These are phyloP conservation scores for Schizochytrium sp. DNA, from an alignment of 108 stramenopile genomes.

Conservation along the genomic window DNA sequence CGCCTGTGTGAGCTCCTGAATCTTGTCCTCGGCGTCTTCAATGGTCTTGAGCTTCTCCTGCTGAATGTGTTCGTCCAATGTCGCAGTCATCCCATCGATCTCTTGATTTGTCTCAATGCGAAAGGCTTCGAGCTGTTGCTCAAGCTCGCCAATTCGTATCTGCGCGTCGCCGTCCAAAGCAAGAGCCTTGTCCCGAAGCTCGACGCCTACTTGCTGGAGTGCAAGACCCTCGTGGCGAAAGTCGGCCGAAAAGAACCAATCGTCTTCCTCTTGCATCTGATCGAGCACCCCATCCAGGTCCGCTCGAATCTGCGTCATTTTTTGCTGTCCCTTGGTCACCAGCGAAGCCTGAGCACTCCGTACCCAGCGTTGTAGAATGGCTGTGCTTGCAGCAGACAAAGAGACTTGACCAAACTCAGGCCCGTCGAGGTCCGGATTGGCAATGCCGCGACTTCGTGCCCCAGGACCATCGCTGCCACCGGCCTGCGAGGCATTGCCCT, in stretches of 20 bases:
- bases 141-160: neutral
- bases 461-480: neutral
- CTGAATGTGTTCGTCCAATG: slow-evolving; percentile 40
- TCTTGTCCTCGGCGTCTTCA: slow-evolving; percentile 26
- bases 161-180: neutral
- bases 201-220: neutral
- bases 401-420: slow-evolving; percentile 9
- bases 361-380: slow-evolving; percentile 47
- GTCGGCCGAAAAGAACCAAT: slow-evolving; percentile 55
- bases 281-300: slow-evolving; percentile 1
- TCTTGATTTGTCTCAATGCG: slow-evolving; percentile 34
- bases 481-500: slow-evolving; percentile 19
- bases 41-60: slow-evolving; percentile 1
- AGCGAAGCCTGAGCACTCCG: slow-evolving; percentile 31
- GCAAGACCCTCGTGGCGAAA: slow-evolving; percentile 41
- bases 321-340: neutral
- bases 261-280: slow-evolving; percentile 45
- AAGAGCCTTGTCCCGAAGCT: neutral
- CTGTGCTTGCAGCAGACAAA: slow-evolving; percentile 27
- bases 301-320: slow-evolving; percentile 17
- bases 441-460: neutral
- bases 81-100: slow-evolving; percentile 47
- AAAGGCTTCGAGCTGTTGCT: slow-evolving; percentile 24
- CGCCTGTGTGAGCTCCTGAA: slow-evolving; percentile 43
- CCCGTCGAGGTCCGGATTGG: neutral